phyloP scores from a whole-genome alignment of 768 basidiomycete species.

The Termitomyces bulborhizus region DNA sequence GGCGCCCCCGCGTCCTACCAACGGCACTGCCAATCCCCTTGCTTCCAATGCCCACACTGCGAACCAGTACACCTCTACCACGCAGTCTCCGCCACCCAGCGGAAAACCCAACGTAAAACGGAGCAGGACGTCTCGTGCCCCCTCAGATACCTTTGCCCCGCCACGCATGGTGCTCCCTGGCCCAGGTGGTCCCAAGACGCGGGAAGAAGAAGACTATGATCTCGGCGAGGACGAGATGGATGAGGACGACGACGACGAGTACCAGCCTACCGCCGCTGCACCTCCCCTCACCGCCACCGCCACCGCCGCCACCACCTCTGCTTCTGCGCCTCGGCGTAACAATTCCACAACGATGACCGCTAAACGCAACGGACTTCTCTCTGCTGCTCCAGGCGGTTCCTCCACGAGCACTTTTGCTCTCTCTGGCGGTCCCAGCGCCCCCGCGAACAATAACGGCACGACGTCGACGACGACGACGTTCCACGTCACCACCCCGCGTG shows the following conservation, averaged over 20 bases:
- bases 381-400: neutral
- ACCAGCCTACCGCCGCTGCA: neutral
- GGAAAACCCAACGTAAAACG: neutral
- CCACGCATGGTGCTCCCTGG: neutral
- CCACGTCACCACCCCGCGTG: conserved; percentile 8
- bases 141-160: neutral
- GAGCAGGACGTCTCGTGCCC: neutral
- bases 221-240: conserved; percentile 4
- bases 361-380: neutral
- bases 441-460: conserved; percentile 6
- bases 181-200: neutral
- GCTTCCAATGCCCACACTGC: neutral
- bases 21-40: neutral
- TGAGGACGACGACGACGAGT: neutral
- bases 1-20: neutral
- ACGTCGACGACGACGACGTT: conserved; percentile 9
- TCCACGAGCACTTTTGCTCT: conserved; percentile 8
- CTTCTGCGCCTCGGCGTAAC: no score
- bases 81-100: neutral
- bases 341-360: no score
- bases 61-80: neutral
- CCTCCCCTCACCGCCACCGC: neutral
- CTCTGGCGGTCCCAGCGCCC: neutral
- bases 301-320: neutral
- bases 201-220: neutral